Conservation (phyloP, 164 flowering plant genomes). For the Nymphaea thermarum region DNA sequence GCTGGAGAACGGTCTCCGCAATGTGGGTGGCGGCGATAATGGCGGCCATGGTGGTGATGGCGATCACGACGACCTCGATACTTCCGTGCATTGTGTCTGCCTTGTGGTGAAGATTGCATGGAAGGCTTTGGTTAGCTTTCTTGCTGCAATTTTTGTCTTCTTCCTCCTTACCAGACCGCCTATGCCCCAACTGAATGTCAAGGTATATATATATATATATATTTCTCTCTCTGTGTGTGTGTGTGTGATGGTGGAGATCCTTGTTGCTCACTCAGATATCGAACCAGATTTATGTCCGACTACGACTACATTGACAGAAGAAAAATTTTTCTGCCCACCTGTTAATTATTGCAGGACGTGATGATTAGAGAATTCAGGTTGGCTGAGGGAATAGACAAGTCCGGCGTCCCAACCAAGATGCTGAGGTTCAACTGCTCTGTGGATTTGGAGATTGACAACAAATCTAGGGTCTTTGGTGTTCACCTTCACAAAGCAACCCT, state of each 20-base stretch:
- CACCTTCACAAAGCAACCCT: slow-evolving; percentile 44
- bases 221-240: neutral
- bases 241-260: neutral
- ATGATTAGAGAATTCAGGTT: slow-evolving; percentile 36
- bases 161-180: slow-evolving; percentile 65
- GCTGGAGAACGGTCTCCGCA: slow-evolving; percentile 9
- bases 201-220: slow-evolving; percentile 37
- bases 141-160: slow-evolving; percentile 61
- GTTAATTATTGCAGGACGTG: slow-evolving; percentile 28
- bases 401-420: slow-evolving; percentile 62
- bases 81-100: slow-evolving; percentile 39
- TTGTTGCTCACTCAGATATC: neutral
- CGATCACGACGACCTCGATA: slow-evolving; percentile 11
- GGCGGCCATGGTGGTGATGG: slow-evolving; percentile 10
- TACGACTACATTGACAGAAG: no score
- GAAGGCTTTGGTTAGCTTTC: slow-evolving; percentile 54
- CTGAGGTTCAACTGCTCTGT: slow-evolving; percentile 53
- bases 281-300: neutral
- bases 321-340: neutral
- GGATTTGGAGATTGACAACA: slow-evolving; percentile 38
- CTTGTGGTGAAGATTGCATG: slow-evolving; percentile 47
- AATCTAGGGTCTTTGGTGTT: slow-evolving; percentile 59
- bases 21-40: slow-evolving; percentile 7
- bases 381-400: slow-evolving; percentile 58
- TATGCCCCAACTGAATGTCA: slow-evolving; percentile 39